Conservation (phyloP, 805 yeast species). For the Tetrapisispora pingtungensis region DNA sequence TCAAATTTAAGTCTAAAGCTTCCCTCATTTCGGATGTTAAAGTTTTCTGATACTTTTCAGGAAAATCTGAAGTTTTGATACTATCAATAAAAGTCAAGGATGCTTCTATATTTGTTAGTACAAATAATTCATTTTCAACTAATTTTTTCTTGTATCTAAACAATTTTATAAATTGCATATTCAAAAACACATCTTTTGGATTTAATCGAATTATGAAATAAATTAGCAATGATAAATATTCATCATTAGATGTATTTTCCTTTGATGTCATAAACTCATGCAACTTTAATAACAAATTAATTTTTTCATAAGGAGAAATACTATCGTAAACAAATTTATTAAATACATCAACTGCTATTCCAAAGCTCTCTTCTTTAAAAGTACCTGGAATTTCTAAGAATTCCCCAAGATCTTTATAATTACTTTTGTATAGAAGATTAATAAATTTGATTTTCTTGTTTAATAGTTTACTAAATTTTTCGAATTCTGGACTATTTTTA, state of each 20-base stretch:
- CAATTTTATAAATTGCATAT: slow-evolving; percentile 23
- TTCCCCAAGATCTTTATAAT: slow-evolving; percentile 15
- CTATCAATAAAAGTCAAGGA: slow-evolving; percentile 27
- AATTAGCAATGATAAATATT: slow-evolving; percentile 24
- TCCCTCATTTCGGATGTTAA: slow-evolving; percentile 9
- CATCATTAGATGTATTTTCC: slow-evolving; percentile 25
- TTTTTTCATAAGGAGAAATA: slow-evolving; percentile 26
- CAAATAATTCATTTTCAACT: slow-evolving; percentile 27
- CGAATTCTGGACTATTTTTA: slow-evolving; percentile 26
- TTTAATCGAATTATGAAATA: slow-evolving; percentile 19
- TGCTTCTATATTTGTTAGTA: slow-evolving; percentile 28
- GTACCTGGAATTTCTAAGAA: slow-evolving; percentile 19
- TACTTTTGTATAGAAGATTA: slow-evolving; percentile 12
- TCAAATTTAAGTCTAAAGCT: slow-evolving; percentile 13
- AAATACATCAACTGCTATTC: slow-evolving; percentile 12
- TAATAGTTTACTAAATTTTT: slow-evolving; percentile 21
- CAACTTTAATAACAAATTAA: slow-evolving; percentile 15
- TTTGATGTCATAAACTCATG: slow-evolving; percentile 21
- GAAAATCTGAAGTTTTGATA: slow-evolving; percentile 17
- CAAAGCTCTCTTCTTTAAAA: slow-evolving; percentile 6
- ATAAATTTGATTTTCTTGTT: slow-evolving; percentile 17
- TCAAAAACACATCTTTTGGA: slow-evolving; percentile 21
- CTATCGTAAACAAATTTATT: slow-evolving; percentile 15
- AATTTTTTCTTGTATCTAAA: slow-evolving; percentile 27
- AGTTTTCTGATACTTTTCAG: slow-evolving; percentile 10